A percentile compares a stretch with the other conserved stretches of the same genome.
phyloP scores from a whole-genome alignment of 2,329 filamentous ascomycete species.

The Zarea fungicola region DNA sequence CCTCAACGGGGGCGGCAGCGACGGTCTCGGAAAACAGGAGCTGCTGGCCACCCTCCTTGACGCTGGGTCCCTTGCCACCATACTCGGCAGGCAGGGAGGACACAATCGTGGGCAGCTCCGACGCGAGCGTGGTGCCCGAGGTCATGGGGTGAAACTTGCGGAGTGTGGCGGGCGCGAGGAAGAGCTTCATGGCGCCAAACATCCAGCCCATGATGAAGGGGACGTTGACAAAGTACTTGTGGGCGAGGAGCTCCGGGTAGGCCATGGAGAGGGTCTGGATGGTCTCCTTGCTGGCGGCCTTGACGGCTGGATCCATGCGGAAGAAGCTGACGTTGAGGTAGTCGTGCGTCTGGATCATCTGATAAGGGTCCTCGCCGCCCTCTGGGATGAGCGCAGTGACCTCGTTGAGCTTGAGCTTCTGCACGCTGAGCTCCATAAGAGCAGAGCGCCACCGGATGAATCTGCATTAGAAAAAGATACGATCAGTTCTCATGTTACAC shows the following conservation, averaged over 20 bases:
- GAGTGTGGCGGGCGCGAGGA: conserved; percentile 66
- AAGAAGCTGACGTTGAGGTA: conserved; percentile 86
- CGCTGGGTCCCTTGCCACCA: conserved; percentile 61
- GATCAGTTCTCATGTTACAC: too few species aligned
- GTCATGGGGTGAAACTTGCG: conserved; percentile 76
- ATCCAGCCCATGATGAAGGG: conserved; percentile 88
- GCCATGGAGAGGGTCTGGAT: conserved; percentile 75
- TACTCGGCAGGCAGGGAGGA: conserved; percentile 68
- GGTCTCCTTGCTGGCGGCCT: conserved; percentile 70
- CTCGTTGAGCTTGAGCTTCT: conserved; percentile 63
- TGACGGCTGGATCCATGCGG: conserved; percentile 70
- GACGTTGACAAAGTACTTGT: conserved; percentile 97
- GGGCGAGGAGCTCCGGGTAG: conserved; percentile 76
- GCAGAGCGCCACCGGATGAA: conserved; percentile 88
- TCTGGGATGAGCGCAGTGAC: conserved; percentile 69
- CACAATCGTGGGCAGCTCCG: conserved; percentile 54
- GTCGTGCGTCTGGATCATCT: conserved; percentile 90
- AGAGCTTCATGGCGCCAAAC: conserved; percentile 69
- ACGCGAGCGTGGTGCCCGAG: conserved; percentile 64
- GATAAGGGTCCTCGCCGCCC: conserved; percentile 74
- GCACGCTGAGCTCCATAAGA: conserved; percentile 81
- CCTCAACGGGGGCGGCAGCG: conserved; percentile 13
- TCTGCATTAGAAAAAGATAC: too few species aligned
- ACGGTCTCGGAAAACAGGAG: conserved; percentile 22
- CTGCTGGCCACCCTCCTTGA: conserved; percentile 29